phyloP scores from a whole-genome alignment of 345 rosid genomes.

The Brassica carinata region DNA sequence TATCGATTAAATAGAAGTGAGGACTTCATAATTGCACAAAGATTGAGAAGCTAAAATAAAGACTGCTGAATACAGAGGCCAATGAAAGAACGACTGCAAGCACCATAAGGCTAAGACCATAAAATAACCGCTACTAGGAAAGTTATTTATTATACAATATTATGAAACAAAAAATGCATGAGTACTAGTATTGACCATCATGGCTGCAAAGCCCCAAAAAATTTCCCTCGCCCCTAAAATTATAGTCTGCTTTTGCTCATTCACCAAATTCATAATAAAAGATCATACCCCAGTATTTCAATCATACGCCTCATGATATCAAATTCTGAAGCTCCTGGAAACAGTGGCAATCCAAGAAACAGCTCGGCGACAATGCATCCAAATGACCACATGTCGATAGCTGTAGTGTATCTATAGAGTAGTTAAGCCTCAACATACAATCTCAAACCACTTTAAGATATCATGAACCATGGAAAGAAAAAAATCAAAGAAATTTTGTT shows the following conservation, averaged over 20 bases:
- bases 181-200: constrained; percentile 3
- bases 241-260: constrained; percentile 3
- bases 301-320: constrained; percentile 93
- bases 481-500: neutral
- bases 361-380: constrained; percentile 99
- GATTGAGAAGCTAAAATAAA: constrained; percentile 1
- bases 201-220: neutral
- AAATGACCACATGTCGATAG: constrained; percentile 96
- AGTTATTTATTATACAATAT: neutral
- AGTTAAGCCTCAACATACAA: constrained; percentile 48
- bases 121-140: neutral
- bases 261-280: constrained; percentile 21
- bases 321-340: constrained; percentile 99
- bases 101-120: constrained; percentile 13
- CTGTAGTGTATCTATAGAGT: constrained; percentile 80
- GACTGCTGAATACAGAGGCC: constrained; percentile 14
- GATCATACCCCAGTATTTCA: constrained; percentile 80
- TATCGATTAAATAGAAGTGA: neutral
- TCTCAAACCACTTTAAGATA: neutral
- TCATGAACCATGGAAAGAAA: constrained; percentile 4
- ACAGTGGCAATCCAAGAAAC: constrained; percentile 93
- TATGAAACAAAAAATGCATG: neutral
- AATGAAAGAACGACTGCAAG: neutral
- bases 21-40: constrained; percentile 19
- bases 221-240: constrained; percentile 64